Evolutionary conservation across 2,329 filamentous ascomycete species (phyloP).

Genomic region (Sporothrix brasiliensis): DNA sequence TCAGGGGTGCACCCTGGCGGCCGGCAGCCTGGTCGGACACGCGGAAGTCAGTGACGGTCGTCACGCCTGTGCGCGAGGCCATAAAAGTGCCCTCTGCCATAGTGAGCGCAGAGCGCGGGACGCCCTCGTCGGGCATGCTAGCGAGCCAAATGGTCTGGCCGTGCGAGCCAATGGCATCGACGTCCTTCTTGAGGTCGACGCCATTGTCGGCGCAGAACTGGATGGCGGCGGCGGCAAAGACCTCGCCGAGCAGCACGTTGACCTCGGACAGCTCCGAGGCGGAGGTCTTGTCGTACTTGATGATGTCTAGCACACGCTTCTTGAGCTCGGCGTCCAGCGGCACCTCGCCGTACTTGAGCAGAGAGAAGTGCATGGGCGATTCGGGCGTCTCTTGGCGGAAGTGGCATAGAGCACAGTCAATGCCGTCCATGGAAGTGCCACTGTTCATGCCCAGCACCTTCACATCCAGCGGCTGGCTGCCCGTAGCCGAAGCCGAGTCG

Average conservation of each 20-base stretch:
- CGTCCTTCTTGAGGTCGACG: conserved; percentile 48
- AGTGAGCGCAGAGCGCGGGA: conserved; percentile 53
- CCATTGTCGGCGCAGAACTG: conserved; percentile 52
- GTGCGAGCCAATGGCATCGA: conserved; percentile 61
- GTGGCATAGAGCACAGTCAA: conserved; percentile 61
- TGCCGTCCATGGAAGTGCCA: conserved; percentile 59
- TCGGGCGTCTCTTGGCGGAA: conserved; percentile 58
- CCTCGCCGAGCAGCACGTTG: conserved; percentile 60
- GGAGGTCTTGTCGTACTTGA: conserved; percentile 56
- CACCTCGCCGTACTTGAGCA: conserved; percentile 61
- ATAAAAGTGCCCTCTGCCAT: conserved; percentile 62
- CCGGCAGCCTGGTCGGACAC: conserved; percentile 60
- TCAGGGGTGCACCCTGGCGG: conserved; percentile 58
- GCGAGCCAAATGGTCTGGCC: conserved; percentile 62
- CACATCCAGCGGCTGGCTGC: conserved; percentile 49
- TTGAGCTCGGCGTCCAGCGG: conserved; percentile 57
- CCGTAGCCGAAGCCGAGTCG: conserved; percentile 9
- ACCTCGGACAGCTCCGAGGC: conserved; percentile 58
- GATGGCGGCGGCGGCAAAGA: conserved; percentile 56
- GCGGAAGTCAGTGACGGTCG: conserved; percentile 61
- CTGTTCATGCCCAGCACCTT: conserved; percentile 59
- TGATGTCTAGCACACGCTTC: conserved; percentile 60
- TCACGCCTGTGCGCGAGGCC: conserved; percentile 58
- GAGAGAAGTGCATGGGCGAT: conserved; percentile 57
- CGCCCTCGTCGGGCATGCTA: conserved; percentile 54